A percentile compares a stretch with the other conserved stretches of the same genome.
Conservation (phyloP, 23 red algal species). For the Gracilariopsis chorda region DNA sequence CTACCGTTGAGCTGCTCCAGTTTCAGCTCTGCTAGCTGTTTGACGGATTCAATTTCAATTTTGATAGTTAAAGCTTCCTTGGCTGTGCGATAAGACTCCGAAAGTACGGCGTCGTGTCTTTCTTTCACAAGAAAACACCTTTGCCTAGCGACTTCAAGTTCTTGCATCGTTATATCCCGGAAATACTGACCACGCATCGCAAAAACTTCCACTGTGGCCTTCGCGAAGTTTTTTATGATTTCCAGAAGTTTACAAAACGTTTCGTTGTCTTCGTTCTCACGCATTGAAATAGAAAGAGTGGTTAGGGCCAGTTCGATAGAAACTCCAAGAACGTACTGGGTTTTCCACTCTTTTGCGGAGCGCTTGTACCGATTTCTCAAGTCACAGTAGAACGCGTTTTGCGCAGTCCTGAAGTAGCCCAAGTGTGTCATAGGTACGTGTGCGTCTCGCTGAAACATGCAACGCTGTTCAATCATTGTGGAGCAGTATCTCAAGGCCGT, state of each 20-base stretch:
- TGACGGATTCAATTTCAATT: not conserved
- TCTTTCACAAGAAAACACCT: slow-evolving; percentile 5
- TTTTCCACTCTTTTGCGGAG: slow-evolving; percentile 17
- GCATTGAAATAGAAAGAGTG: not conserved
- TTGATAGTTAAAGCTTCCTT: not conserved
- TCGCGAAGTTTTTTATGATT: too few relatives aligned
- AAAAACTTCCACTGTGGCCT: not conserved
- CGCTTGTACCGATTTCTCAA: not conserved
- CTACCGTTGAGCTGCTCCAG: not conserved
- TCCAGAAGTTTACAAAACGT: not conserved
- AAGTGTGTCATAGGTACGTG: slow-evolving; percentile 29
- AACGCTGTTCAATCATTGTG: too few relatives aligned
- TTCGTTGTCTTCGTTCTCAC: not conserved
- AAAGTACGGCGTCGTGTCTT: not conserved
- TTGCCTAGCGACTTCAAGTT: not conserved
- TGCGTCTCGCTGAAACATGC: not conserved
- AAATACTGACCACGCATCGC: not conserved
- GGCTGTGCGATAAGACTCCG: not conserved
- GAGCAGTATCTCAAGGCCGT: too few relatives aligned
- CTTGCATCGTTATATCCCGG: not conserved
- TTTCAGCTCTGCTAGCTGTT: not conserved
- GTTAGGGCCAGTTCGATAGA: not conserved
- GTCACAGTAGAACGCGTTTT: not conserved
- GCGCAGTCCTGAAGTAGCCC: not conserved
- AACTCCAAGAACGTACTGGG: not conserved